Evolutionary conservation across 306 rosid species (phyloP), one percentile per base, ranked within the genome.

Genomic region (Canavalia gladiata): DNA sequence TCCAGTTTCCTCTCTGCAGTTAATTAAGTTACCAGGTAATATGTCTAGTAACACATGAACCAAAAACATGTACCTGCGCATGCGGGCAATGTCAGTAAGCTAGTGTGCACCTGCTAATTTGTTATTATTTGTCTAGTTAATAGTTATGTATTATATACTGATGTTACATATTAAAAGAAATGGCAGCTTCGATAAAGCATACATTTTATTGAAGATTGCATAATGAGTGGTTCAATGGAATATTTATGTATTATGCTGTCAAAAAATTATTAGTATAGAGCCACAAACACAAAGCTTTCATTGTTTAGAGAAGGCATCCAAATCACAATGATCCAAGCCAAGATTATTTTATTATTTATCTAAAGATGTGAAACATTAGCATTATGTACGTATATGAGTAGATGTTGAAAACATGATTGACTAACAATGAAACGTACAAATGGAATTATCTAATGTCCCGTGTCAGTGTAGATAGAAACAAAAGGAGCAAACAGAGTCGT

Each of bases 381-480:
- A 51, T 77, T 49, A 41, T 41, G 81, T 25, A 51, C 30, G 18
- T 1, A 11, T 57, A 41, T 33, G 0, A 59, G 41, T 73, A 41
- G 67, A 74, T 56, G 76, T 69, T 58, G 77, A 30, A 67, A 13
- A 30, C 74, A 25, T 58, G 71, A 79, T 69, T 79, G 77, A 79
- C 70, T 52, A 8, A 43, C 6, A 29, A 67, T 30, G 37, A 9
- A n/a, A 63, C 39, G 72, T 49, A 64, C 62, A 47, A 37, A 66
- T 25, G 0, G 34, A 11, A 52, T 77, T 52, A 77, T 51, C 56
- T 62, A 62, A 69, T 35, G 55, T 55, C 55, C 55, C 3, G 7
- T 28, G 82, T 76, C 68, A 85, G 81, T 54, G 46, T 46, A 59
- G 45, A 79, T 84, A 75, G 50, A 50, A 81, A 74, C 89, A 75